Evolutionary conservation across 2,329 filamentous ascomycete genomes (phyloP), one percentile per base, ranked within the genome.

Genomic region (Beauveria sp.): DNA sequence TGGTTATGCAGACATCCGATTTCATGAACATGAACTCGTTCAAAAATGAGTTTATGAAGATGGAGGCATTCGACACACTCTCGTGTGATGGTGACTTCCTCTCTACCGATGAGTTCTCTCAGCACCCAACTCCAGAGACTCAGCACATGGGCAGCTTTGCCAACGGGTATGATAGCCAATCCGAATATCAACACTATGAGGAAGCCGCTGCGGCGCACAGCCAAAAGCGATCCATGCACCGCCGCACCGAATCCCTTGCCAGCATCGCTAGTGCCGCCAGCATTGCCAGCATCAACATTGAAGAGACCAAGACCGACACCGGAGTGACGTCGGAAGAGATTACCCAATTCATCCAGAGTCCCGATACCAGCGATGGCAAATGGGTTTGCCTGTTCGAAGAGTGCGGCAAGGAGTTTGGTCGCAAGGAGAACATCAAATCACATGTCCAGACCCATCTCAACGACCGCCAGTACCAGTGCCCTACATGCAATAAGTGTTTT

Each of bases 391-490:
- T 85, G n/a, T 93, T 78, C 62, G 81, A 91, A 9, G 87, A 87
- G 31, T 99, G 95, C 75, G 84, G 87, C 67, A 96, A 96, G 75
- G 85, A 87, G 59, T 98, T 99, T 72, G 93, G 93, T n/a, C 86
- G 95, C 68, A 96, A 97, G 74, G 95, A 99, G 75, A 98, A 99
- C 76, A 97, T 98, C 79, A 96, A 96, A 73, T 96, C 93, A 0
- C 95, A 99, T 73, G 91, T 99, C 16, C 95, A 99, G 76, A 99
- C 95, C 3, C 95, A 99, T 75, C 87, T 99, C 66, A 95, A 96
- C 69, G 95, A 99, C 74, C 85, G 95, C 53, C 95, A 97, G 73
- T 99, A 91, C 77, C 88, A 91, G 74, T 99, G 95, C 76, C 92
- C 93, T 51, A 88, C 90, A 61, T 99, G 95, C 78, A 83, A 89